Percentiles rank a stretch among this genome's conserved stretches.
Conservation (phyloP, 2,329 filamentous ascomycete species). For the Diplocarpon rosae region DNA sequence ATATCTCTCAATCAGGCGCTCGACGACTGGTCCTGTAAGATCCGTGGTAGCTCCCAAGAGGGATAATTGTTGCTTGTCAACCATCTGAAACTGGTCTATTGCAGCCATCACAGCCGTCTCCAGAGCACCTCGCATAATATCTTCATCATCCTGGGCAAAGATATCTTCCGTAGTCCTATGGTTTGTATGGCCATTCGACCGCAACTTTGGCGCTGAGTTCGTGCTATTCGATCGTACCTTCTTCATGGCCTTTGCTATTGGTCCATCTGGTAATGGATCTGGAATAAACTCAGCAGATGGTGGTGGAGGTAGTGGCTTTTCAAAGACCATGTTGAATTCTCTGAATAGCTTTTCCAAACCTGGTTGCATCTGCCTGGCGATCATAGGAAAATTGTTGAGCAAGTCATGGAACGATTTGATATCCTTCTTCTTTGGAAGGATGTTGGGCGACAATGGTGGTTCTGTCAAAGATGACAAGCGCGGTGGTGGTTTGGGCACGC, state of each 20-base stretch:
- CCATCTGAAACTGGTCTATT: conserved; percentile 89
- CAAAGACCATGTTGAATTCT: conserved; percentile 77
- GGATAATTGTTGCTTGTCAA: conserved; percentile 92
- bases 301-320: conserved; percentile 71
- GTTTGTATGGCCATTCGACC: conserved; percentile 29
- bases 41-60: conserved; percentile 87
- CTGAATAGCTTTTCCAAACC: conserved; percentile 82
- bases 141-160: conserved; percentile 81
- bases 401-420: conserved; percentile 86
- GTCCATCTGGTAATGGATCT: conserved; percentile 46
- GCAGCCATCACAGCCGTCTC: conserved; percentile 88
- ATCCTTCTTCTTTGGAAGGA: conserved; percentile 66
- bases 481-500: conserved; percentile 17
- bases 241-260: conserved; percentile 43
- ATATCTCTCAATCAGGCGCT: conserved; percentile 90
- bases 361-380: conserved; percentile 89
- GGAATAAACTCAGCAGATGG: conserved; percentile 50
- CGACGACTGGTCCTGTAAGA: conserved; percentile 81
- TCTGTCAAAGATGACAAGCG: conserved; percentile 11
- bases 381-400: conserved; percentile 85
- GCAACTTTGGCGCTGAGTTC: conserved; percentile 22
- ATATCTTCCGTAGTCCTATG: conserved; percentile 43
- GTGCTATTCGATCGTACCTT: conserved; percentile 42
- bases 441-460: conserved; percentile 12
- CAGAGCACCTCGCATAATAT: conserved; percentile 75